Conservation (phyloP, 2,329 filamentous ascomycete genomes). For the Colletotrichum sp. region DNA sequence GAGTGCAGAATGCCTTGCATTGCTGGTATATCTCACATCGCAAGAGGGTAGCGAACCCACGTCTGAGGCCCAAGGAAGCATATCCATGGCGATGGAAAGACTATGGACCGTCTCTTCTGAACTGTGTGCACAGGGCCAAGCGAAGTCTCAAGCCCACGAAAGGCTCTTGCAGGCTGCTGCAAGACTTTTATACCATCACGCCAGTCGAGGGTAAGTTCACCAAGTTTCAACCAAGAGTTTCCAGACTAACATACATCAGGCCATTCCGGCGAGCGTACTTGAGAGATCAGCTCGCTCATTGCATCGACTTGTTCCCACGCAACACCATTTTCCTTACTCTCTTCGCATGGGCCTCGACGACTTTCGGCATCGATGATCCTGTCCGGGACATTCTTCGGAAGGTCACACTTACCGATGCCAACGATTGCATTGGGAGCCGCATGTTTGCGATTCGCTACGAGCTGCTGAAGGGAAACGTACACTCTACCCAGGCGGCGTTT, state of each 20-base stretch:
- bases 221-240: background rate
- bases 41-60: conserved; percentile 45
- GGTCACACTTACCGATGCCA: conserved; percentile 45
- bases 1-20: conserved; percentile 64
- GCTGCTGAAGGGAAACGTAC: conserved; percentile 48
- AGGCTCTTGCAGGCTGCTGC: conserved; percentile 72
- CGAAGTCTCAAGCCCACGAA: conserved; percentile 54
- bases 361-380: conserved; percentile 76
- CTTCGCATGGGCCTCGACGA: conserved; percentile 75
- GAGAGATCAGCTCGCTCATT: conserved; percentile 63
- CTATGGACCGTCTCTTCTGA: conserved; percentile 47
- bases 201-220: conserved; percentile 55
- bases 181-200: conserved; percentile 70
- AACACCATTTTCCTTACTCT: conserved; percentile 80
- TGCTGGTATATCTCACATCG: conserved; percentile 70
- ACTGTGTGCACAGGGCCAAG: conserved; percentile 40
- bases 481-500: conserved; percentile 56
- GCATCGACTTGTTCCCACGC: conserved; percentile 69
- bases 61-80: conserved; percentile 57
- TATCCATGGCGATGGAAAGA: conserved; percentile 51
- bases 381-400: conserved; percentile 69
- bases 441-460: conserved; percentile 59
- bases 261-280: conserved; percentile 73
- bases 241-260: conserved; percentile 36
- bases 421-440: conserved; percentile 49